phyloP scores from a whole-genome alignment of 2,329 filamentous ascomycete genomes.

The Beauveria medogensis region DNA sequence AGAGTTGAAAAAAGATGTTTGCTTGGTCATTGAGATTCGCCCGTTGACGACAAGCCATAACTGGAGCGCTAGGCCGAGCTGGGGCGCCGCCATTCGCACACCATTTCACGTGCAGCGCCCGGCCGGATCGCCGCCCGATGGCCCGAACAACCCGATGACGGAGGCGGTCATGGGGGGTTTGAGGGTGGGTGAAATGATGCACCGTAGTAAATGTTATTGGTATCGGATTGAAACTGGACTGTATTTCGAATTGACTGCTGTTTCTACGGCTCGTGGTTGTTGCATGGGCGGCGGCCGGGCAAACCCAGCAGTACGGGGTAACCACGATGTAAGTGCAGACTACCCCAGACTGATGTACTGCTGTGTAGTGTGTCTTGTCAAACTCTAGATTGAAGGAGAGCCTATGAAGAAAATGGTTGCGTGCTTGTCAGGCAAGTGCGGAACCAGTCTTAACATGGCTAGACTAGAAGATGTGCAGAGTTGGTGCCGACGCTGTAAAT shows the following conservation, averaged over 20 bases:
- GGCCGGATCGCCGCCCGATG: constrained; percentile 8
- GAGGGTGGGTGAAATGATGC: background rate
- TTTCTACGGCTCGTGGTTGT: background rate
- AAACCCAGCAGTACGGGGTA: no score
- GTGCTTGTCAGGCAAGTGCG: no score
- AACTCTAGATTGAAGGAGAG: no score
- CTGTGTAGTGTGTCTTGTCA: no score
- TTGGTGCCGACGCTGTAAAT: no score
- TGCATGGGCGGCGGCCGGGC: no score
- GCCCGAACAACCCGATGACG: constrained; percentile 11
- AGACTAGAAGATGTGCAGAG: no score
- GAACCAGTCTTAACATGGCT: no score
- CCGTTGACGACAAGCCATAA: background rate
- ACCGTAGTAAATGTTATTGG: background rate
- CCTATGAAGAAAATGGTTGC: no score
- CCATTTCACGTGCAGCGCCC: constrained; percentile 19
- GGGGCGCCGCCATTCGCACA: constrained; percentile 16
- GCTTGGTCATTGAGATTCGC: background rate
- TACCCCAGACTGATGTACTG: no score
- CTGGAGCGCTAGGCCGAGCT: constrained; percentile 5
- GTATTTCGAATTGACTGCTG: background rate
- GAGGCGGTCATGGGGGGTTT: background rate
- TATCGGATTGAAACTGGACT: no score
- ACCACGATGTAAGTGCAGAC: no score
- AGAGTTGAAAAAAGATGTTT: background rate